Base-by-base conservation (phyloP, 2,329 filamentous ascomycete genomes). In the Canariomyces notabilis region DNA sequence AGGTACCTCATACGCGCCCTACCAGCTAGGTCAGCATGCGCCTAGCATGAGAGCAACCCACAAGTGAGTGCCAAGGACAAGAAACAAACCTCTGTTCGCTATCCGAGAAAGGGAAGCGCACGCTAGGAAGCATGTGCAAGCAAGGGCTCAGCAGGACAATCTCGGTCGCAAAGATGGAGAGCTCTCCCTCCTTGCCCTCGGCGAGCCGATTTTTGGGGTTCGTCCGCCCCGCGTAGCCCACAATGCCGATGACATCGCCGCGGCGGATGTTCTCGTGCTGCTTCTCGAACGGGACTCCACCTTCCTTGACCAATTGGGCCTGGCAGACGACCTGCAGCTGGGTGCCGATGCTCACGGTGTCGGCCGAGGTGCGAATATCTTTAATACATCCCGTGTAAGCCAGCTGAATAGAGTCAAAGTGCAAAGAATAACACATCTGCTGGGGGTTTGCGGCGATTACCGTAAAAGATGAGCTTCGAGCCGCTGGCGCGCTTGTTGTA, bases 51-150 rank as follows among this genome's bases (percentile, higher is more conserved):
- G n/a, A 18, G 5, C 12, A 26, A n/a, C 22, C 23, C 22, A 4
- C 31, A 33, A 37, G 3, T 3, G 15, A 38, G 14, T n/a, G n/a
- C n/a, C n/a, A n/a, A n/a, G 9, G 8, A 38, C 14, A 34, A 16
- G 18, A 36, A 39, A 42, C 41, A 2, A 16, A 48, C 45, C 46
- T 82, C 68, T 90, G 86, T 70, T 98, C 93, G 64, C 89, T 81
- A 65, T 97, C 90, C 76, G 95, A 91, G 75, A 97, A 89, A 52
- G 91, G 91, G 65, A 89, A 96, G 70, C 91, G 85, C 67, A 93
- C 89, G 51, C 86, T 85, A 46, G 93, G 93, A 57, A 94, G 77
- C 72, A 88, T 84, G 69, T 95, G 90, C 62, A 98, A 71, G 68
- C 91, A 97, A 7, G 93, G 93, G 1, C 91, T 85, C 51, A 98